Evolutionary conservation across 2,329 filamentous ascomycete genomes (phyloP).

Genomic region (Fusarium verticillioides): DNA sequence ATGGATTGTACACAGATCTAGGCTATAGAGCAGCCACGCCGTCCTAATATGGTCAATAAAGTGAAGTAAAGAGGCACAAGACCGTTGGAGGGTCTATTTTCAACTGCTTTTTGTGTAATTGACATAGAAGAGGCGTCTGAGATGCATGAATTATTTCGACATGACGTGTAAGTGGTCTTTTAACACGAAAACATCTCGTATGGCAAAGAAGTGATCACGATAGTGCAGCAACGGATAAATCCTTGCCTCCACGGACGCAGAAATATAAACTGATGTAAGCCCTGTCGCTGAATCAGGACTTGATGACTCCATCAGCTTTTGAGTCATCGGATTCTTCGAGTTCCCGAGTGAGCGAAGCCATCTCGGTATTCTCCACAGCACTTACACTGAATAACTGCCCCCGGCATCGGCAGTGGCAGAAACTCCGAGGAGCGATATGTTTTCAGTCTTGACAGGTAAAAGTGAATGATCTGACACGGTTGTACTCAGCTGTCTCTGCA

Average conservation of each 20-base stretch:
- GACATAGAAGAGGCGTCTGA: constrained; percentile 11
- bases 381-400: neutral
- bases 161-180: neutral
- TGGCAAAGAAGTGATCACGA: neutral
- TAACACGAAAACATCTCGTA: neutral
- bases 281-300: neutral
- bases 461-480: neutral
- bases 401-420: neutral
- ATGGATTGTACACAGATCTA: neutral
- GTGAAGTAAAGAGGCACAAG: neutral
- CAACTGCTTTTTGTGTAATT: neutral
- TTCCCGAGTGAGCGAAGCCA: neutral
- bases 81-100: neutral
- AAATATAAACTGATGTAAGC: neutral
- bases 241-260: neutral
- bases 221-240: neutral
- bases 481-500: neutral
- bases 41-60: neutral
- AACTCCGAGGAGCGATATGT: neutral
- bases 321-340: neutral
- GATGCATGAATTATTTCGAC: neutral
- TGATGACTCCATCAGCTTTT: neutral
- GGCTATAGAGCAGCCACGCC: neutral
- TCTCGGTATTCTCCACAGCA: neutral
- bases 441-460: neutral